Base-by-base conservation (phyloP, 805 yeast species). In the Helenozyma rhizophorensis region DNA sequence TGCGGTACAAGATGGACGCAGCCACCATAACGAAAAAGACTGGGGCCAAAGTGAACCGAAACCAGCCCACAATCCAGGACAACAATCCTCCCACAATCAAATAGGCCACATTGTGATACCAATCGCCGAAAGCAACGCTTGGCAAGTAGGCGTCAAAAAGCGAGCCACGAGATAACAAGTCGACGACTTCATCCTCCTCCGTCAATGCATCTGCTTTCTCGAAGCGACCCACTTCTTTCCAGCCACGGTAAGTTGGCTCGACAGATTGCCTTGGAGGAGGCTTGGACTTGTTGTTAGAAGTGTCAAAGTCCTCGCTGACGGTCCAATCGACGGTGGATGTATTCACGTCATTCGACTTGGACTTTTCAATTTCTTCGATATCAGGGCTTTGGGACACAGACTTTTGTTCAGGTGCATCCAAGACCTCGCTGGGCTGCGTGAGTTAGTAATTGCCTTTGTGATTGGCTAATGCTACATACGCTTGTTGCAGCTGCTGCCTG, bases 201-300 rank as follows among this genome's bases (percentile, higher is more conserved):
- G 73, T 77, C 45, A 85, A 63, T 2, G 64, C 62, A 54, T 83
- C 89, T 25, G 73, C 71, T 37, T 77, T 78, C 51, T 80, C 84
- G 82, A 87, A 90, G 13, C 87, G 84, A 8, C 93, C 90, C 32
- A 85, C 88, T 58, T 89, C 96, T 54, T 82, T 85, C 97, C 97
- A 90, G 21, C 97, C 97, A 30, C 85, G 75, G 50, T 74, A 83
- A 2, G 90, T 76, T 17, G 84, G 83, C 34, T 70, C 77, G 30
- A 75, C 76, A 3, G 81, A 58, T 23, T 61, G 55, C 54, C 86
- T 54, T n/a, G 70, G 63, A 1, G 58, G 55, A 4, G 72, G 70
- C 38, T 62, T 61, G 6, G 57, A 47, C 21, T 48, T 55, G 28
- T 55, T 57, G 23, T 51, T 49, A 3, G 57, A 34, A 28, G 54